Percentiles rank a stretch among this genome's conserved stretches.
These are phyloP conservation scores for Plasmodium chabaudi DNA, from an alignment of 169 alveolate genomes.

Conservation along the genomic window DNA sequence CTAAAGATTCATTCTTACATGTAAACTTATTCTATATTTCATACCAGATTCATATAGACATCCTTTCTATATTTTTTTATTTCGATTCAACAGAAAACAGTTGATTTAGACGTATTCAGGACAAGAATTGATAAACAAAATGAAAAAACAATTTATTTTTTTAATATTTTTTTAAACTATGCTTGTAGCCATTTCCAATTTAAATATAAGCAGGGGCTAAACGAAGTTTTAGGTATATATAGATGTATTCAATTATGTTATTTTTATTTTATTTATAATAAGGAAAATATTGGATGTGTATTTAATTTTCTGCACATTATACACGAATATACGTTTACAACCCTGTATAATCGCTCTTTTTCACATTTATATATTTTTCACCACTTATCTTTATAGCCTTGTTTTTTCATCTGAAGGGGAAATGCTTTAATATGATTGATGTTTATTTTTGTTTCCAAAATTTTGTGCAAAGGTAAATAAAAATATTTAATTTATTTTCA, in stretches of 20 bases:
- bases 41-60: neutral
- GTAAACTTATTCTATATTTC: neutral
- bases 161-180: slow-evolving; percentile 77
- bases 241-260: no score
- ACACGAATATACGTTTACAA: neutral
- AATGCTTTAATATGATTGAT: slow-evolving; percentile 70
- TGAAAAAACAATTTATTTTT: slow-evolving; percentile 58
- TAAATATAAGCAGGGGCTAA: slow-evolving; percentile 85
- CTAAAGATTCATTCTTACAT: no score
- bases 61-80: no score
- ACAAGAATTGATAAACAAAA: slow-evolving; percentile 62
- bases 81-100: slow-evolving; percentile 15
- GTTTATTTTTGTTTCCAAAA: slow-evolving; percentile 77
- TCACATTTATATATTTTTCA: neutral
- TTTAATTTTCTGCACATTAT: neutral
- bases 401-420: slow-evolving; percentile 77
- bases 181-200: slow-evolving; percentile 78
- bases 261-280: no score
- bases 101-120: slow-evolving; percentile 67
- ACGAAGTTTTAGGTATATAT: slow-evolving; percentile 80
- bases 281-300: no score
- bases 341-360: neutral
- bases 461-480: slow-evolving; percentile 70
- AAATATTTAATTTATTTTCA: neutral
- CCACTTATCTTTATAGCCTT: slow-evolving; percentile 69